Percentiles rank a stretch among this genome's conserved stretches.
Conservation (phyloP, 2,329 filamentous ascomycete genomes). For the Colletotrichum theobromicola region DNA sequence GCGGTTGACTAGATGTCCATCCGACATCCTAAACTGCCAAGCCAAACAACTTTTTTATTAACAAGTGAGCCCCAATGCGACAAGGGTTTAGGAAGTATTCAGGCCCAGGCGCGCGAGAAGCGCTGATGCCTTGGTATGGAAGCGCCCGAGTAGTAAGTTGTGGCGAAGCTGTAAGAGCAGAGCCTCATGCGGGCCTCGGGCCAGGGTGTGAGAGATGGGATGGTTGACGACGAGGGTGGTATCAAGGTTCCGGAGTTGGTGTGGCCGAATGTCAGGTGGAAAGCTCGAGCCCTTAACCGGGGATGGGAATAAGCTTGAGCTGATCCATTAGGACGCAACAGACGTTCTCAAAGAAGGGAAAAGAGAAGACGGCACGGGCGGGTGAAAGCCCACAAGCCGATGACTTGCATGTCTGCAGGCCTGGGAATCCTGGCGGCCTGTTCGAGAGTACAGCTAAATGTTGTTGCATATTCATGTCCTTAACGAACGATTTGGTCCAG, state of each 20-base stretch:
- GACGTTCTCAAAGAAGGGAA: not conserved
- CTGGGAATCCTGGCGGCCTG: not conserved
- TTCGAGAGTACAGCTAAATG: not conserved
- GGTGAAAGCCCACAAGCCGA: not conserved
- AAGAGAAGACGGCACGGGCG: not conserved
- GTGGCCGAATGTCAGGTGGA: slow-evolving; percentile 13
- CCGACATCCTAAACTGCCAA: slow-evolving; percentile 12
- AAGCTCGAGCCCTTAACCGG: slow-evolving; percentile 5
- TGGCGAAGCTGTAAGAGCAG: slow-evolving; percentile 1
- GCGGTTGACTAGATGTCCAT: not conserved
- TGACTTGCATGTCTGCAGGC: not conserved
- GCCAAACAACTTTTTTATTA: slow-evolving; percentile 11
- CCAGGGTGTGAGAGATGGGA: not conserved
- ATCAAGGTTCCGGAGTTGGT: slow-evolving; percentile 16
- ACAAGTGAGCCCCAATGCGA: not conserved
- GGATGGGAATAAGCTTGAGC: not conserved
- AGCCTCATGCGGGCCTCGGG: slow-evolving; percentile 16
- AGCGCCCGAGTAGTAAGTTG: not conserved
- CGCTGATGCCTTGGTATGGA: not conserved
- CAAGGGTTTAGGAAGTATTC: not conserved
- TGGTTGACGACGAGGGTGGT: not conserved
- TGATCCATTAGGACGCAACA: not conserved
- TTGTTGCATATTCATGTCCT: not conserved
- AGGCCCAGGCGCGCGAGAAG: not conserved
- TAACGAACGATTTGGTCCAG: not conserved